phyloP scores from a whole-genome alignment of 441 rosid species.

The Viola pubescens region DNA sequence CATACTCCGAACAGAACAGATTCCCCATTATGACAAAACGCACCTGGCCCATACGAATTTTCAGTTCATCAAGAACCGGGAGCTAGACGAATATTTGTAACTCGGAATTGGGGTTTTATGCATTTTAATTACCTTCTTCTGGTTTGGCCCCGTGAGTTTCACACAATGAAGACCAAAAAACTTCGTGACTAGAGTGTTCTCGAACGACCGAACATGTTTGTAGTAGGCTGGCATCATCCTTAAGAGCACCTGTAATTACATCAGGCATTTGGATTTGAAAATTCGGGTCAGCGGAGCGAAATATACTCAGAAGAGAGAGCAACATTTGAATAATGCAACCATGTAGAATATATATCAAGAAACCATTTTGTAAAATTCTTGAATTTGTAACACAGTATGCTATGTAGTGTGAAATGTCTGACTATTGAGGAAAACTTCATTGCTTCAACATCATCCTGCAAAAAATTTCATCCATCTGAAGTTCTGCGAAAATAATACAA shows the following conservation, averaged over 20 bases:
- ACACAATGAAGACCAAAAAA: conserved; percentile 92
- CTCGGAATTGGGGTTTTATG: conserved; percentile 10
- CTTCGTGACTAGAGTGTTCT: conserved; percentile 83
- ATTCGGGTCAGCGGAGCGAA: background rate
- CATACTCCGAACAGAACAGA: conserved; percentile 66
- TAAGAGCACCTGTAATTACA: conserved; percentile 56
- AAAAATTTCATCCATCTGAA: background rate
- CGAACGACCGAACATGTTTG: conserved; percentile 78
- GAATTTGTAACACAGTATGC: too few relatives aligned
- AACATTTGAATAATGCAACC: too few relatives aligned
- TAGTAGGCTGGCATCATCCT: conserved; percentile 97
- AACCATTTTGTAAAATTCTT: too few relatives aligned
- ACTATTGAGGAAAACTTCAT: background rate
- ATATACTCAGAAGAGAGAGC: too few relatives aligned
- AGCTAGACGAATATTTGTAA: background rate
- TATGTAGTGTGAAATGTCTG: too few relatives aligned
- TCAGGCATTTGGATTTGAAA: conserved; percentile 2
- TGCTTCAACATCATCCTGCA: background rate
- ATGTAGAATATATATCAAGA: too few relatives aligned
- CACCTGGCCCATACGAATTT: conserved; percentile 39
- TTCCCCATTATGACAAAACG: conserved; percentile 95
- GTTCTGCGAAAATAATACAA: background rate
- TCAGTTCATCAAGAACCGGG: conserved; percentile 5
- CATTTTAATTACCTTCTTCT: conserved; percentile 60
- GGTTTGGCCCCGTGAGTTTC: conserved; percentile 72